A percentile compares a stretch with the other conserved stretches of the same genome.
phyloP scores from a whole-genome alignment of 2,329 filamentous ascomycete species.

The Diaporthe citriasiana region DNA sequence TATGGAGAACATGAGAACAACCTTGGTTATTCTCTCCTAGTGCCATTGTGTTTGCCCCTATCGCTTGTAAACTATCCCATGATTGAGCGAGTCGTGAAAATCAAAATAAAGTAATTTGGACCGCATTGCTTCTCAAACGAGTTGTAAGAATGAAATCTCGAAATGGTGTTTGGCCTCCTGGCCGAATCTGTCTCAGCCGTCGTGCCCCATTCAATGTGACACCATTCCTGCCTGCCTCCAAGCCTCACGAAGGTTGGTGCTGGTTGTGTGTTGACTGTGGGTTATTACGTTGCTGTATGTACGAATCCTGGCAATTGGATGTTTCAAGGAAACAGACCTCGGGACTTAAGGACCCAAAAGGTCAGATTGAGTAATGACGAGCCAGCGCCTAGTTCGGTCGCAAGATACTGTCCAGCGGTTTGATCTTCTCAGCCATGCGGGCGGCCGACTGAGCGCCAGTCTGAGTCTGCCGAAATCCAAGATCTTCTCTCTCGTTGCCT shows the following conservation, averaged over 20 bases:
- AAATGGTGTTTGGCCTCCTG: neutral
- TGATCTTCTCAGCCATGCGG: slow-evolving; percentile 34
- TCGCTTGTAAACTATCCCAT: neutral
- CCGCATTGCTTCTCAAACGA: neutral
- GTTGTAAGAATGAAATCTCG: neutral
- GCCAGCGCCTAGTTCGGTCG: neutral
- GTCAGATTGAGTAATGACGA: too few species aligned
- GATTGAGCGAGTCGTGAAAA: neutral
- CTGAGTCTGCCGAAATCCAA: slow-evolving; percentile 31
- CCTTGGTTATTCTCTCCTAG: neutral
- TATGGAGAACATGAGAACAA: neutral
- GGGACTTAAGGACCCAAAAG: neutral
- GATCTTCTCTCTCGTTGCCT: slow-evolving; percentile 7
- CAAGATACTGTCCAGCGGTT: slow-evolving; percentile 22
- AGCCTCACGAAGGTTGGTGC: neutral
- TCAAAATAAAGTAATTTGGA: neutral
- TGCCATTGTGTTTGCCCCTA: neutral
- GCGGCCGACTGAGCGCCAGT: slow-evolving; percentile 2
- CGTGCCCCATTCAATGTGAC: neutral
- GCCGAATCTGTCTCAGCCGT: neutral
- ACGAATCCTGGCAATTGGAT: accelerated
- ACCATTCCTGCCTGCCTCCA: neutral
- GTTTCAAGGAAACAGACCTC: neutral
- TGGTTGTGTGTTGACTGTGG: neutral
- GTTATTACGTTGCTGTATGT: too few species aligned